Evolutionary conservation across 306 rosid genomes (phyloP).

Genomic region (Malus sylvestris): DNA sequence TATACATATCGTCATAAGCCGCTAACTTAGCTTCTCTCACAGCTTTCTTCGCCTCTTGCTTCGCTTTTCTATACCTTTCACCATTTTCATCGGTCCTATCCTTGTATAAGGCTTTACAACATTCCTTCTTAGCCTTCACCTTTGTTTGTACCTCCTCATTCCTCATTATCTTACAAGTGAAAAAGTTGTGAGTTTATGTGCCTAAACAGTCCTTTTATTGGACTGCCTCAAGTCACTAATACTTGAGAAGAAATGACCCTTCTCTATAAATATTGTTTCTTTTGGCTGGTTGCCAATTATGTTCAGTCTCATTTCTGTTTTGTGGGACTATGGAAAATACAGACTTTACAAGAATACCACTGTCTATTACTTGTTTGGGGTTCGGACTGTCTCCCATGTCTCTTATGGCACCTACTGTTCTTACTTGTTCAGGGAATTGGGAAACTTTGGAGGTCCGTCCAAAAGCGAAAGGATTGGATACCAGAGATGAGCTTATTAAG

Average conservation of each 20-base stretch:
- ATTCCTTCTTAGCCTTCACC: too few species aligned
- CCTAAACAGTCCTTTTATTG: neutral
- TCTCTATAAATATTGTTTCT: neutral
- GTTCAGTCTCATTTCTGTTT: neutral
- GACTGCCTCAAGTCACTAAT: neutral
- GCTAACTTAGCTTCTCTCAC: too few species aligned
- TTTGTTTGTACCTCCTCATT: too few species aligned
- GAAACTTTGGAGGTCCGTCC: slow-evolving; percentile 94
- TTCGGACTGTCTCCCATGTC: slow-evolving; percentile 4
- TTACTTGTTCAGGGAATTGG: slow-evolving; percentile 60
- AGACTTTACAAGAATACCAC: neutral
- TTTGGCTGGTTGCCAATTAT: neutral
- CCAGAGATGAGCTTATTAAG: slow-evolving; percentile 75
- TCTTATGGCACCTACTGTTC: slow-evolving; percentile 7
- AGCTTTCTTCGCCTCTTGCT: too few species aligned
- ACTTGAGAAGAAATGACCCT: neutral
- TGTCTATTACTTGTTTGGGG: neutral
- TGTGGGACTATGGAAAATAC: neutral
- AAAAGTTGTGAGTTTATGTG: neutral
- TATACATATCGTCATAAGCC: too few species aligned
- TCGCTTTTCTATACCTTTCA: too few species aligned
- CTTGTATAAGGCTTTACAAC: too few species aligned
- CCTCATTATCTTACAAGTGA: neutral
- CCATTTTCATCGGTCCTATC: too few species aligned
- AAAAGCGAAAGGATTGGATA: slow-evolving; percentile 73